Base-by-base conservation (phyloP, 495 filamentous ascomycete species). In the Neurospora sp. region DNA sequence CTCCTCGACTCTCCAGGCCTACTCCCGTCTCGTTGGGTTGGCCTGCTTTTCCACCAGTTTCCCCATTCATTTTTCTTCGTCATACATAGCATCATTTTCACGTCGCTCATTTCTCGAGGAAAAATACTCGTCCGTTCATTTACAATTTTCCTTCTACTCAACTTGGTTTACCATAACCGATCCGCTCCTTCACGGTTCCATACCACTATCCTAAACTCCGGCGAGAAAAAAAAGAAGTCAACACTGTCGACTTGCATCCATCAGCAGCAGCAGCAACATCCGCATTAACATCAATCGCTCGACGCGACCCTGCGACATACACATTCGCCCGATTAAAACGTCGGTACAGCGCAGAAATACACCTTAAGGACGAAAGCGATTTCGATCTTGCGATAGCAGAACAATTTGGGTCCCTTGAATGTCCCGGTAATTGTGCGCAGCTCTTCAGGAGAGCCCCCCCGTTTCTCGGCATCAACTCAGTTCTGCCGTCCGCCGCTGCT, bases 101-200 rank as follows among this genome's bases (percentile, higher is more conserved):
- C 75, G 77, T 78, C 78, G 71, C 75, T 80, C 79, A 40, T 81
- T 79, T 74, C 71, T 69, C 69, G 76, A 78, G 76, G 53, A 65
- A 76, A 41, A 48, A 74, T 74, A 75, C 77, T 78, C 79, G 78
- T 81, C 78, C 80, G 71, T 76, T 81, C 78, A 73, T 79, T 81
- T 77, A 27, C 40, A 38, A 42, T 61, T 38, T 59, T 39, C 71
- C 48, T 71, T 72, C 72, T 72, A 68, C 75, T 76, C 53, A 65
- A 18, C 18, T 65, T 65, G 53, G 53, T 65, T 65, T 3, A 65
- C 40, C 69, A 37, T 39, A 59, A 48, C 70, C 70, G 70, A 71
- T 59, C 44, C 22, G 53, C 44, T 59, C 44, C 53, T 69, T 59
- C 44, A 71, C 39, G 42, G 42, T 71, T 71, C 44, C 53, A 45